These are phyloP conservation scores for Stentor coeruleus DNA, from an alignment of 73 alveolate species.

Conservation along the genomic window DNA sequence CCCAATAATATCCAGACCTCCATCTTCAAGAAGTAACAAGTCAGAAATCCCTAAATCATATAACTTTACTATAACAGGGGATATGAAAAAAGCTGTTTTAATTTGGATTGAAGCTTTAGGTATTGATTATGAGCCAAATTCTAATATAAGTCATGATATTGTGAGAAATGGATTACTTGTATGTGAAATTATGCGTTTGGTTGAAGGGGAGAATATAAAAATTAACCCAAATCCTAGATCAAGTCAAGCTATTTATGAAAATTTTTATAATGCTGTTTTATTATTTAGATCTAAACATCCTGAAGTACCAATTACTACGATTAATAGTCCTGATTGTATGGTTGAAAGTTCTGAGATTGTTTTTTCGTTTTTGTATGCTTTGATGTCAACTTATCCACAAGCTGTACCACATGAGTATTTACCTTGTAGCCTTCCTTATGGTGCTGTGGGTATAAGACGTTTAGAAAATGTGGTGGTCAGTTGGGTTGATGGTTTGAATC, in stretches of 20 bases:
- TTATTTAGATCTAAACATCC: conserved; percentile 33
- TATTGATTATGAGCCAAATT: not conserved
- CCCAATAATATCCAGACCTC: not conserved
- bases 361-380: not conserved
- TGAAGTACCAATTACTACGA: conserved; percentile 32
- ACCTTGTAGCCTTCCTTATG: not conserved
- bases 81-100: not conserved
- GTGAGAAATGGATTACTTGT: conserved; percentile 22
- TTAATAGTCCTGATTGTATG: conserved; percentile 6
- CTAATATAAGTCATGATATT: not conserved
- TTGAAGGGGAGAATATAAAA: not conserved
- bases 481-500: not conserved
- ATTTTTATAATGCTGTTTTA: conserved; percentile 32
- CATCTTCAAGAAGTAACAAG: not conserved
- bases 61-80: not conserved
- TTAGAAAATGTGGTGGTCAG: not conserved
- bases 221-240: conserved; percentile 28
- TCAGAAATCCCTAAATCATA: not conserved
- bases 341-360: not conserved
- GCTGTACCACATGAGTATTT: not conserved
- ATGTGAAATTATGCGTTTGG: not conserved
- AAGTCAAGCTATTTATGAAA: conserved; percentile 34
- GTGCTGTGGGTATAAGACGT: not conserved
- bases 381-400: not conserved
- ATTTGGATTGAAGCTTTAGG: not conserved